Conservation (phyloP, 2,329 filamentous ascomycete genomes). For the Pyrenophora graminea region DNA sequence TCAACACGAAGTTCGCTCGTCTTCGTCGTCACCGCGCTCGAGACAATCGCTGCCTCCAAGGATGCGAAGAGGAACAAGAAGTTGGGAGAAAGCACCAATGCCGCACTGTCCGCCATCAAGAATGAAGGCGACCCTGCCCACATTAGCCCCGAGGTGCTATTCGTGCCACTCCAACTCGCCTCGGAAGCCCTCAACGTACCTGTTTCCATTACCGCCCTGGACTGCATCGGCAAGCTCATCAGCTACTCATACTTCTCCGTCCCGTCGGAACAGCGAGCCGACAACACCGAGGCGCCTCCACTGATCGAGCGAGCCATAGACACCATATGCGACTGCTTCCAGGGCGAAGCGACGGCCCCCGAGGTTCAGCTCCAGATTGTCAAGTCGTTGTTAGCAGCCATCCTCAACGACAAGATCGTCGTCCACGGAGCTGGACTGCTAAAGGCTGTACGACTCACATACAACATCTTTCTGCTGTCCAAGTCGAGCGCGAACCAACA, state of each 20-base stretch:
- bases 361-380: constrained; percentile 98
- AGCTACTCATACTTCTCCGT: constrained; percentile 98
- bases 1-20: constrained; percentile 89
- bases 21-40: constrained; percentile 91
- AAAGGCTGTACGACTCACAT: constrained; percentile 96
- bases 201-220: constrained; percentile 85
- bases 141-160: constrained; percentile 89
- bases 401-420: constrained; percentile 97
- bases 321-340: constrained; percentile 98
- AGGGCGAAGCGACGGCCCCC: constrained; percentile 88
- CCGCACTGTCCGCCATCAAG: constrained; percentile 83
- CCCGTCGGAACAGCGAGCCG: constrained; percentile 52
- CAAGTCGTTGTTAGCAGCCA: constrained; percentile 92
- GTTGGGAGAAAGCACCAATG: constrained; percentile 78
- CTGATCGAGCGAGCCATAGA: constrained; percentile 97
- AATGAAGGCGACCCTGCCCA: constrained; percentile 73
- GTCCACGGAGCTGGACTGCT: constrained; percentile 94
- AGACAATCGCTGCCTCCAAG: constrained; percentile 87
- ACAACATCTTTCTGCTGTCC: constrained; percentile 97
- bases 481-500: constrained; percentile 94
- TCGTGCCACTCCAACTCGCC: constrained; percentile 86
- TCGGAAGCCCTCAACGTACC: constrained; percentile 84
- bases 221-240: constrained; percentile 98
- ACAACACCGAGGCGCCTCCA: constrained; percentile 58
- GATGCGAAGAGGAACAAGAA: constrained; percentile 87